Percentiles rank a stretch among this genome's conserved stretches.
phyloP scores from a whole-genome alignment of 78 protist species.

The Polysphondylium violaceum region DNA sequence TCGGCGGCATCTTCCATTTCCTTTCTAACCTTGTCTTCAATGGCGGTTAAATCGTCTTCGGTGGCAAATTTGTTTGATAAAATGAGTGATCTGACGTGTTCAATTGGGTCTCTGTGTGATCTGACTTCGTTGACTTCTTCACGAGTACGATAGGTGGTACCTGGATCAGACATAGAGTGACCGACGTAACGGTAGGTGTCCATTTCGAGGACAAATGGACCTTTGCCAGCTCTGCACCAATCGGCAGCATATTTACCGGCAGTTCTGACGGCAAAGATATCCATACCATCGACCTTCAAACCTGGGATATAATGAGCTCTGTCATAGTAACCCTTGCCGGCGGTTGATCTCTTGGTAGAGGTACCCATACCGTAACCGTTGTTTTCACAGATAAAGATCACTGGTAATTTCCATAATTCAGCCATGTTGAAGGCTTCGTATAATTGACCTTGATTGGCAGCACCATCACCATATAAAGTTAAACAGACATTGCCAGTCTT shows the following conservation, averaged over 20 bases:
- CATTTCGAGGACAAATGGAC: constrained; percentile 92
- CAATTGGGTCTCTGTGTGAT: constrained; percentile 85
- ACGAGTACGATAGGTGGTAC: constrained; percentile 92
- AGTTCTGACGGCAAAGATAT: constrained; percentile 90
- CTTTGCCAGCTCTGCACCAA: constrained; percentile 77
- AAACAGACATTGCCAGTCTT: constrained; percentile 85
- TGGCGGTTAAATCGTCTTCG: constrained; percentile 90
- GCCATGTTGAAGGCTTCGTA: constrained; percentile 97
- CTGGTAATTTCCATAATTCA: constrained; percentile 94
- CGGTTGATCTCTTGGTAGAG: constrained; percentile 85
- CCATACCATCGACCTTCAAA: constrained; percentile 96
- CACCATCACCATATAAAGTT: constrained; percentile 97
- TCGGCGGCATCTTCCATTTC: constrained; percentile 90
- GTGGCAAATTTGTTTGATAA: constrained; percentile 78
- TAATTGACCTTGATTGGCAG: constrained; percentile 97
- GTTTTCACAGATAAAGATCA: constrained; percentile 95
- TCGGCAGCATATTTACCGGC: constrained; percentile 88
- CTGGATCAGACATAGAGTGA: constrained; percentile 99
- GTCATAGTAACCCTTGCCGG: constrained; percentile 92
- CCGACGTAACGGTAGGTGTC: constrained; percentile 98
- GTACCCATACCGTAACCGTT: constrained; percentile 99
- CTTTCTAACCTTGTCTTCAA: constrained; percentile 11
- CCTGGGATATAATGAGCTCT: constrained; percentile 97
- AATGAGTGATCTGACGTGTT: constrained; percentile 31
- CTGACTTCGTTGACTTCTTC: constrained; percentile 91